Conservation (phyloP, 495 filamentous ascomycete genomes). For the Elasticomyces elasticus region DNA sequence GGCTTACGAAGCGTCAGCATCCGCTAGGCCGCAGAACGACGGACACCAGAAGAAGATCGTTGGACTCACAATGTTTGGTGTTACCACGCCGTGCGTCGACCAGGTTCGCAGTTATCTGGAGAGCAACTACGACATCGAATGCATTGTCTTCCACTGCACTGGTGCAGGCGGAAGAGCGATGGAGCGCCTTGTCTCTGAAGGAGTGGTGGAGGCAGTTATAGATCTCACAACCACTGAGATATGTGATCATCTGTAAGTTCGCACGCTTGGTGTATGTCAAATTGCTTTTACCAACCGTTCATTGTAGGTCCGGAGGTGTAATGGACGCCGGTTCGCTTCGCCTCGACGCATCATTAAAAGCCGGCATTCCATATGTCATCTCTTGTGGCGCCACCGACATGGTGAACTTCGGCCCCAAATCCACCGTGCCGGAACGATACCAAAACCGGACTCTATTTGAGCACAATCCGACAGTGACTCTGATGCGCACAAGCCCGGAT, state of each 20-base stretch:
- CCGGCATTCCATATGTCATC: slow-evolving; percentile 51
- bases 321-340: slow-evolving; percentile 46
- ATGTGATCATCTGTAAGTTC: slow-evolving; percentile 21
- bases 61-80: slow-evolving; percentile 64
- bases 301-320: slow-evolving; percentile 50
- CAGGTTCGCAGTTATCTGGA: slow-evolving; percentile 39
- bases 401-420: slow-evolving; percentile 52
- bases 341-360: slow-evolving; percentile 43
- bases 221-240: slow-evolving; percentile 64
- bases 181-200: slow-evolving; percentile 50
- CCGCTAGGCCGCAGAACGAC: neutral
- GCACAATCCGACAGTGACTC: slow-evolving; percentile 56
- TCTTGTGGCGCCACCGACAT: slow-evolving; percentile 59
- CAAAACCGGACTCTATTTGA: slow-evolving; percentile 41
- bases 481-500: slow-evolving; percentile 48
- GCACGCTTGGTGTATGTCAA: no score
- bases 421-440: slow-evolving; percentile 44
- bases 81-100: slow-evolving; percentile 55
- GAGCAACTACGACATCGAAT: slow-evolving; percentile 37
- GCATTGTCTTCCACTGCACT: slow-evolving; percentile 60
- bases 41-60: slow-evolving; percentile 35
- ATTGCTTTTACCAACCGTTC: no score
- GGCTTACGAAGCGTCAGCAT: slow-evolving; percentile 30
- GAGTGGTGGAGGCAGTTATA: slow-evolving; percentile 48
- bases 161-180: slow-evolving; percentile 56